Evolutionary conservation across 163 green algal species (phyloP).

Genomic region (Scenedesmus sp.): DNA sequence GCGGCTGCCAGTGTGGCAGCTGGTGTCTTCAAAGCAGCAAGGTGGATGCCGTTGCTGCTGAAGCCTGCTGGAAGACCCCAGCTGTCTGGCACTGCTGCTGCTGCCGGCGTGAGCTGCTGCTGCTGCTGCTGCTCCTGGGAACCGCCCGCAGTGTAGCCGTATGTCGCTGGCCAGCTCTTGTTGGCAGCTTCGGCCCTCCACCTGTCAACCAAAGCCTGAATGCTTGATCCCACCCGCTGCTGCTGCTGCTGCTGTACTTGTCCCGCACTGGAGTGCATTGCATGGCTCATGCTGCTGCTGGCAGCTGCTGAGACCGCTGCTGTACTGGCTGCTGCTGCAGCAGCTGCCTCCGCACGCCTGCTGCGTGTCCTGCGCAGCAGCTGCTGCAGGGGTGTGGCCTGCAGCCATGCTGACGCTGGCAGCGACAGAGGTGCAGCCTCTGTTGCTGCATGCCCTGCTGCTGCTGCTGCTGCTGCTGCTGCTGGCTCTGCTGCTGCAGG

Average conservation of each 20-base stretch:
- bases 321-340: neutral
- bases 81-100: neutral
- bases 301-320: neutral
- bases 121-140: neutral
- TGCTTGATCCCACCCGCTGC: neutral
- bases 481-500: neutral
- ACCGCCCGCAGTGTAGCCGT: neutral
- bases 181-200: constrained; percentile 4
- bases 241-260: neutral
- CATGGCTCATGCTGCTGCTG: neutral
- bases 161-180: neutral
- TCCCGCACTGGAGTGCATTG: neutral
- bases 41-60: neutral
- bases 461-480: neutral
- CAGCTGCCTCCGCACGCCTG: neutral
- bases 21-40: neutral
- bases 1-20: constrained; percentile 2
- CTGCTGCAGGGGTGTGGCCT: neutral
- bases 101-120: neutral
- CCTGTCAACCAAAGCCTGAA: neutral
- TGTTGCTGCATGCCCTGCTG: too few species aligned
- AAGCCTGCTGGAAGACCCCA: neutral
- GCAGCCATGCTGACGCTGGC: neutral
- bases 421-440: neutral
- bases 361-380: neutral